Evolutionary conservation across 176 grass and related monocot genomes (phyloP).

Genomic region (Bonia amplexicaulis): DNA sequence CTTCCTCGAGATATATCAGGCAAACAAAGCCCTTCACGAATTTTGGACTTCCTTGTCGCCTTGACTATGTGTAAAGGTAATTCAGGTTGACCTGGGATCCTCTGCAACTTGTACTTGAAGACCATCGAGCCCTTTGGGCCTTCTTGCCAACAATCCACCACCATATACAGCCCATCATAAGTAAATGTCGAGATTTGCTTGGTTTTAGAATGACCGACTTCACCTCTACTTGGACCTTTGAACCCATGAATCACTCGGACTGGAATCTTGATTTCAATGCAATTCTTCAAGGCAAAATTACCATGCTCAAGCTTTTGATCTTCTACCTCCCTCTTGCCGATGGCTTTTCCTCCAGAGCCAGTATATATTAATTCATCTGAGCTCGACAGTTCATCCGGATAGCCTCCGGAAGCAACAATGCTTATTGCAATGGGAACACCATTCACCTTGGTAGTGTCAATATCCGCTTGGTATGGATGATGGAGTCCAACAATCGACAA

Average conservation of each 20-base stretch:
- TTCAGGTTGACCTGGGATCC: slow-evolving; percentile 58
- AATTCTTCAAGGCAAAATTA: slow-evolving; percentile 76
- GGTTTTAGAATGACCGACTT: slow-evolving; percentile 32
- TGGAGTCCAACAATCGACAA: slow-evolving; percentile 64
- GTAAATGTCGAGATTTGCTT: slow-evolving; percentile 55
- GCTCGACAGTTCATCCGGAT: slow-evolving; percentile 54
- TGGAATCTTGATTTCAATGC: slow-evolving; percentile 45
- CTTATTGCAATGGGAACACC: slow-evolving; percentile 45
- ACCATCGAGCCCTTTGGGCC: slow-evolving; percentile 37
- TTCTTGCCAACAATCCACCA: slow-evolving; percentile 53
- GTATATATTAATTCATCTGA: slow-evolving; percentile 70
- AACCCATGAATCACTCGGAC: slow-evolving; percentile 75
- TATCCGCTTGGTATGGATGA: slow-evolving; percentile 50
- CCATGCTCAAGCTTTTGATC: slow-evolving; percentile 73
- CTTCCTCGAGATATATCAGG: slow-evolving; percentile 58
- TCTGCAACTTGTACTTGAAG: slow-evolving; percentile 56
- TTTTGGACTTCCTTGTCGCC: slow-evolving; percentile 50
- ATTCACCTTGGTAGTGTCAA: slow-evolving; percentile 33
- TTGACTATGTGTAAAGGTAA: slow-evolving; percentile 61
- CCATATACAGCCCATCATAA: slow-evolving; percentile 66
- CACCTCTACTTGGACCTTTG: slow-evolving; percentile 50
- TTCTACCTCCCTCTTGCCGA: slow-evolving; percentile 36
- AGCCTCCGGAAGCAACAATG: slow-evolving; percentile 68
- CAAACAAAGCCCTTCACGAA: slow-evolving; percentile 57
- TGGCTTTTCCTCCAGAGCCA: slow-evolving; percentile 56